Percentiles rank a stretch among this genome's conserved stretches.
Conservation (phyloP, 352 stramenopile genomes). For the Thalassiosira livingstoniorum region DNA sequence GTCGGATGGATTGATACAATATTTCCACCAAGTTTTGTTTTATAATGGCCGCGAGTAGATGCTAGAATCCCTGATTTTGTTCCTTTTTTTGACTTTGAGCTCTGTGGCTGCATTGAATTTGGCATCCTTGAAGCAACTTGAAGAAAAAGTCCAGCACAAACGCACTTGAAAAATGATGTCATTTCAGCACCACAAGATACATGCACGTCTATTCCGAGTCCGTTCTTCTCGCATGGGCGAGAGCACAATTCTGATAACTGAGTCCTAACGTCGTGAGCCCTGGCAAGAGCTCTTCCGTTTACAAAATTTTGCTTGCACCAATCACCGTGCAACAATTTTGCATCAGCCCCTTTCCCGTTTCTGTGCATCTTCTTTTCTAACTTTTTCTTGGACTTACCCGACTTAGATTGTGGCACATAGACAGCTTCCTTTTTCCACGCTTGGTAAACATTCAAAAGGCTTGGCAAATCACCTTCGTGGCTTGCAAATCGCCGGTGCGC, state of each 20-base stretch:
- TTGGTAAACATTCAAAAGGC: constrained; percentile 78
- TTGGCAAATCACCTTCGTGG: constrained; percentile 81
- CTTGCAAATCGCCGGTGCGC: constrained; percentile 75
- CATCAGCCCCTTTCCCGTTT: constrained; percentile 30
- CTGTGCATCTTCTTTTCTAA: constrained; percentile 28
- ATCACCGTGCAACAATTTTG: constrained; percentile 64
- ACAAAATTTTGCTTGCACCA: constrained; percentile 83
- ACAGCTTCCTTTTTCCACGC: constrained; percentile 76
- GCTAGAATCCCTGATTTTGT: constrained; percentile 54
- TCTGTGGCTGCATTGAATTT: constrained; percentile 34
- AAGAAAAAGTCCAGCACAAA: constrained; percentile 77
- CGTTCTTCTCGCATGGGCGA: constrained; percentile 54
- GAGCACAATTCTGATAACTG: constrained; percentile 72
- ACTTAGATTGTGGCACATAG: constrained; percentile 45
- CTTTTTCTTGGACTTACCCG: constrained; percentile 50
- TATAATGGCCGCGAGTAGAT: constrained; percentile 66
- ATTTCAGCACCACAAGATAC: constrained; percentile 68
- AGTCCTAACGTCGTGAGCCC: constrained; percentile 73
- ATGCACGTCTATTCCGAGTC: constrained; percentile 71
- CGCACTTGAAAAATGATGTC: constrained; percentile 74
- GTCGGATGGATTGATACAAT: constrained; percentile 80
- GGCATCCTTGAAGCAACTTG: constrained; percentile 75
- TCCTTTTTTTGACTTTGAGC: constrained; percentile 21
- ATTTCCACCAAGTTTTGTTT: constrained; percentile 71
- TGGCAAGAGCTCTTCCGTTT: constrained; percentile 67